Percentiles rank a stretch among this genome's conserved stretches.
These are phyloP conservation scores for Corynespora cassiicola DNA, from an alignment of 2,329 filamentous ascomycete genomes.

Conservation along the genomic window DNA sequence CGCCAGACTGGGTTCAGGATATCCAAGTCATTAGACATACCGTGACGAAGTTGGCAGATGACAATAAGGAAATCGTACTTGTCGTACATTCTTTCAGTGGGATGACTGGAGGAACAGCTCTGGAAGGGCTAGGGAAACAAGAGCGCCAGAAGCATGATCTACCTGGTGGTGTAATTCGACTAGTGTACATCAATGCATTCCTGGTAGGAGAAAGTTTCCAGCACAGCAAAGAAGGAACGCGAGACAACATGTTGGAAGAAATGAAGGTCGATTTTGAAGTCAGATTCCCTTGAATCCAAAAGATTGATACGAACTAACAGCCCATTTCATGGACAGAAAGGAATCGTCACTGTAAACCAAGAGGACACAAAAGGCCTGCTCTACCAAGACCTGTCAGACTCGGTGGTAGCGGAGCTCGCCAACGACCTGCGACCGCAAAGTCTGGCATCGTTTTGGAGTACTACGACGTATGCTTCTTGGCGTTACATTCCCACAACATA, in stretches of 20 bases:
- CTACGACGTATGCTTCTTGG: slow-evolving; percentile 19
- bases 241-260: slow-evolving; percentile 7
- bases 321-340: slow-evolving; percentile 2
- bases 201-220: slow-evolving; percentile 14
- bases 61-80: slow-evolving; percentile 12
- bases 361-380: slow-evolving; percentile 14
- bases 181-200: slow-evolving; percentile 16
- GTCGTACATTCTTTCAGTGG: slow-evolving; percentile 17
- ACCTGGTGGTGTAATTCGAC: slow-evolving; percentile 14
- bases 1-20: slow-evolving; percentile 9
- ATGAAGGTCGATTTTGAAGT: slow-evolving; percentile 14
- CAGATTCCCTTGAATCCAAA: not conserved
- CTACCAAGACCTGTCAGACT: slow-evolving; percentile 13
- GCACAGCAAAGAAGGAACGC: slow-evolving; percentile 7
- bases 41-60: slow-evolving; percentile 7
- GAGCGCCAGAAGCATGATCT: slow-evolving; percentile 4
- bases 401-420: slow-evolving; percentile 1
- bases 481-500: slow-evolving; percentile 19
- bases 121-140: slow-evolving; percentile 12
- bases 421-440: slow-evolving; percentile 14
- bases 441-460: slow-evolving; percentile 13
- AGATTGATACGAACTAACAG: not conserved
- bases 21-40: slow-evolving; percentile 9
- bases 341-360: slow-evolving; percentile 5
- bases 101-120: slow-evolving; percentile 11